Evolutionary conservation across 148 eudicot genomes (phyloP), one percentile per base, ranked within the genome.

Genomic region (Chenopodium album): DNA sequence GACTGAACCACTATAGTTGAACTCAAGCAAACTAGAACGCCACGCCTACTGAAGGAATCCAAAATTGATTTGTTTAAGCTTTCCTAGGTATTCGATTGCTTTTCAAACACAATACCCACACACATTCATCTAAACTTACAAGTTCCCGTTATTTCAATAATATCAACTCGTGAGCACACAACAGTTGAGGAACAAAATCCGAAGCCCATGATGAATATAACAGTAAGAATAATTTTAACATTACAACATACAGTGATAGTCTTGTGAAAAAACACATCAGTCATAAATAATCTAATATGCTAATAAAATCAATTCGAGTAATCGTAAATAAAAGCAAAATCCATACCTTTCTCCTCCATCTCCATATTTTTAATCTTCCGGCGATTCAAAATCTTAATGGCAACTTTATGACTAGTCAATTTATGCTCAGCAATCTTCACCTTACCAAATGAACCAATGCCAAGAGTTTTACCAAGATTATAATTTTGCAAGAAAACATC

Each of bases 291-390:
- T 22, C 1, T 41, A 22, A 7, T 29, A 60, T 8, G 17, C 22
- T n/a, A 56, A 29, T 14, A 76, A 37, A 59, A 0, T 26, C 26
- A 26, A 26, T 62, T 23, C 46, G 69, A 69, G 34, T 32, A 32
- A 32, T 32, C 2, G 34, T 1, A 32, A 3, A 32, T 32, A 32
- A 32, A 1, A 32, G 2, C 34, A 32, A 41, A 41, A 41, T 4
- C 8, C 44, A 66, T 75, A 95, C 98, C 98, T 89, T 95, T 95
- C 78, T 95, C 98, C 80, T 95, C 98, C 98, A 95, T 93, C 9
- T 93, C 98, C 98, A 95, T 89, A 77, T 84, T 91, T 83, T 91
- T 95, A 50, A 95, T 95, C 87, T 93, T 95, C 78, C 29, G 62
- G 20, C 98, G 93, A 81, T 93, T 95, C 79, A 95, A 91, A 78